Evolutionary conservation across 495 filamentous ascomycete species (phyloP), one percentile per base, ranked within the genome.

Genomic region (Tuber aestivum): DNA sequence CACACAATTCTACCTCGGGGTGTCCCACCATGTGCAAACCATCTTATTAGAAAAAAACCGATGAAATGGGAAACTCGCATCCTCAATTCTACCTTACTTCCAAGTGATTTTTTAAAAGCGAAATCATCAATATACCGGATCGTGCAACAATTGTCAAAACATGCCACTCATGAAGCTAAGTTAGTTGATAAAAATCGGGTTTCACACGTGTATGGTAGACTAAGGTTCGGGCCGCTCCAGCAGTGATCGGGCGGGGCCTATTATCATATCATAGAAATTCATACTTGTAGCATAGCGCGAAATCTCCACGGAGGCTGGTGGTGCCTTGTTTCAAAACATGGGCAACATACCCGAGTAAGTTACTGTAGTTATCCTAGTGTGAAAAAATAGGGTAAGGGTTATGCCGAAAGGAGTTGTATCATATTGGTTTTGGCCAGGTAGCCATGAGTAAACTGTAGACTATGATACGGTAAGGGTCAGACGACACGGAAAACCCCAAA

Each of bases 351-450:
- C n/a, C n/a, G n/a, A n/a, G n/a, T n/a, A n/a, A n/a, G n/a, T n/a
- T n/a, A n/a, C n/a, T n/a, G n/a, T 65, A 65, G 27, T 10, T 16
- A 65, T 10, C n/a, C 4, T 1, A 27, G 50, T 27, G 1, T 16
- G 21, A 12, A 16, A 6, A n/a, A 27, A 16, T 65, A 32, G 56
- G 56, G 56, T 65, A 32, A 65, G 56, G 56, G 56, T 65, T 65
- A 65, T 65, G 2, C 16, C 12, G 6, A 1, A 65, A 65, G 56
- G 10, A 32, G n/a, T 16, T 32, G 9, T 18, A 2, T 27, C 10
- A 65, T n/a, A n/a, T n/a, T n/a, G n/a, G n/a, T n/a, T n/a, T 65
- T 65, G 56, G 56, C n/a, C 27, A 65, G 56, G 56, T 27, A 65
- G 56, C 56, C n/a, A n/a, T 21, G n/a, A n/a, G n/a, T n/a, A n/a